Evolutionary conservation across 139 green algal species (phyloP), one percentile per base, ranked within the genome.

Genomic region (Spirogloea muscicola): DNA sequence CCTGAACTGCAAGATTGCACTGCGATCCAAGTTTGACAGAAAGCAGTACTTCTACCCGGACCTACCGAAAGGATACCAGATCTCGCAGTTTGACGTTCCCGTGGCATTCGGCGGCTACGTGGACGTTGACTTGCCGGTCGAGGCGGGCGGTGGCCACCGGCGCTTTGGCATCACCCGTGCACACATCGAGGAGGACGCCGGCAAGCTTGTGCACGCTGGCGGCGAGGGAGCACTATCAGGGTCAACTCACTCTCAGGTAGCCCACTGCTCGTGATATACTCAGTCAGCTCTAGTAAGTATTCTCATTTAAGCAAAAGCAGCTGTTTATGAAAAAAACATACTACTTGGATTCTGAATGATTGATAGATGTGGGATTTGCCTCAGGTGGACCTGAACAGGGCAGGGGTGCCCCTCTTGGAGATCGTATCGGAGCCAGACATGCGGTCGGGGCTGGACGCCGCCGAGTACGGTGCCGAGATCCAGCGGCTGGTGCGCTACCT

Each of bases 41-140:
- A 99, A 99, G 85, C 93, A 99, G 82, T 99, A 99, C 88, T 98
- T 99, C 74, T 99, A 99, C 68, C 81, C 92, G 25, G 94, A 98
- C 84, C 80, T 98, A 58, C 94, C 94, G 10, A 98, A 98, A 75
- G 93, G 93, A 31, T 77, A 77, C 68, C 82, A 97, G 77, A 96
- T 97, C 59, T 88, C 84, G 34, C 94, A 98, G 85, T 96, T 96
- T 64, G 92, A 98, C 68, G 77, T 89, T 36, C 94, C 94, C 0
- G 61, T 88, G 39, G 78, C 33, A 3, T 37, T 74, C 21, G 36
- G 71, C 21, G 89, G 91, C 1, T 77, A 74, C 5, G 31, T 89
- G 27, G 79, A 88, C 27, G 74, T 92, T 41, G 37, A 79, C 3
- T 67, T 91, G 6, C 83, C 87, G 13, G 76, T 79, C 18, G 85